Conservation (phyloP, 2,329 filamentous ascomycete species). For the Microcyclosporella mali region DNA sequence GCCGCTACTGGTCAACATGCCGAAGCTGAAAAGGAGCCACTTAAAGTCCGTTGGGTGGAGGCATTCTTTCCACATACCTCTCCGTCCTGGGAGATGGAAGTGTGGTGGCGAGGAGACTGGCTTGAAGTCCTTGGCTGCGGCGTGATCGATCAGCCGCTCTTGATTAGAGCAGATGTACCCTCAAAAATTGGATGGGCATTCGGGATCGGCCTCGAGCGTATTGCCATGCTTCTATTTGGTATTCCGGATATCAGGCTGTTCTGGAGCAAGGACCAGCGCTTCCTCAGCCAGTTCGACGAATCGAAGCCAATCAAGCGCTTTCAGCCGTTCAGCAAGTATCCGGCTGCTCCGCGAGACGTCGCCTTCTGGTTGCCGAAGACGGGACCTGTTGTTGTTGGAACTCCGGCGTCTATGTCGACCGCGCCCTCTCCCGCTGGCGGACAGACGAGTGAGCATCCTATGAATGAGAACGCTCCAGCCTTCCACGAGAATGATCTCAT, state of each 20-base stretch:
- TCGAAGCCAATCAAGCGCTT: slow-evolving; percentile 56
- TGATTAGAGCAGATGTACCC: slow-evolving; percentile 69
- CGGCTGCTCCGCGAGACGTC: slow-evolving; percentile 83
- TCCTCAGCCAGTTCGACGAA: slow-evolving; percentile 70
- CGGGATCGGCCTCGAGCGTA: slow-evolving; percentile 85
- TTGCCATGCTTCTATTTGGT: slow-evolving; percentile 94
- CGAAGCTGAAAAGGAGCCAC: slow-evolving; percentile 54
- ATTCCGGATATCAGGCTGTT: slow-evolving; percentile 96
- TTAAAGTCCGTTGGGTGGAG: slow-evolving; percentile 89
- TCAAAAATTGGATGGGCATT: slow-evolving; percentile 88
- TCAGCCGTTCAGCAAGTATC: slow-evolving; percentile 84
- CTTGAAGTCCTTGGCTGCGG: slow-evolving; percentile 93
- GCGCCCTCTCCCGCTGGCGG: slow-evolving; percentile 31
- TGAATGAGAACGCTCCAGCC: slow-evolving; percentile 33
- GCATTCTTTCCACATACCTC: slow-evolving; percentile 97
- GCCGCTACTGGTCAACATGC: slow-evolving; percentile 34
- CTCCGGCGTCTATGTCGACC: slow-evolving; percentile 27
- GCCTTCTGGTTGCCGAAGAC: slow-evolving; percentile 71
- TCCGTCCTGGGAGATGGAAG: slow-evolving; percentile 92
- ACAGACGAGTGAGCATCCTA: slow-evolving; percentile 30
- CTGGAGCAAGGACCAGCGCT: slow-evolving; percentile 81
- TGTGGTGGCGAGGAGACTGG: slow-evolving; percentile 92
- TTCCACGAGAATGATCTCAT: slow-evolving; percentile 97
- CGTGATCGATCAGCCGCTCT: slow-evolving; percentile 75
- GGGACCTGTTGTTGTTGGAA: slow-evolving; percentile 26